Percentiles rank a stretch among this genome's conserved stretches.
phyloP scores from a whole-genome alignment of 2,329 filamentous ascomycete genomes.

The Calcarisporium arbuscula region DNA sequence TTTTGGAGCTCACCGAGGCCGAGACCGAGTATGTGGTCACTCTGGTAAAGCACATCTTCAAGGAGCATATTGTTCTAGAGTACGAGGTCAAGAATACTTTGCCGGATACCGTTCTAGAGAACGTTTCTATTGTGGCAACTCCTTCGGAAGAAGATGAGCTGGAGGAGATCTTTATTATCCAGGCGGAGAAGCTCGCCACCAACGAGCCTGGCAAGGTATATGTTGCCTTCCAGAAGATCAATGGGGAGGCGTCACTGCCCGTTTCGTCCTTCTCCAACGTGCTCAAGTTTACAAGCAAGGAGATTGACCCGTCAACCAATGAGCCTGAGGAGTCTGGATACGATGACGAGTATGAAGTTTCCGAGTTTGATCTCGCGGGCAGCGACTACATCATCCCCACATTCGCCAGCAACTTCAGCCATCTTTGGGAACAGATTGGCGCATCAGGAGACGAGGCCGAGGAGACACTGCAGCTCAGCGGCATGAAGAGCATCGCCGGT shows the following conservation, averaged over 20 bases:
- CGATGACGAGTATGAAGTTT: slow-evolving; percentile 96
- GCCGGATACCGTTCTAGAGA: slow-evolving; percentile 81
- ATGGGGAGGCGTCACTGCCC: slow-evolving; percentile 70
- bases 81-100: slow-evolving; percentile 98
- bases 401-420: slow-evolving; percentile 91
- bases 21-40: slow-evolving; percentile 96
- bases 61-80: slow-evolving; percentile 90
- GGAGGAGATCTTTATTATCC: slow-evolving; percentile 91
- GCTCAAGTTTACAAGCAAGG: slow-evolving; percentile 95
- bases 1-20: slow-evolving; percentile 88
- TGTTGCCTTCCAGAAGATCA: slow-evolving; percentile 83
- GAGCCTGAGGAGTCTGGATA: slow-evolving; percentile 90
- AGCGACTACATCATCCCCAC: slow-evolving; percentile 92
- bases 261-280: slow-evolving; percentile 81
- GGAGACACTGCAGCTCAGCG: slow-evolving; percentile 82
- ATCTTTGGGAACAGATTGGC: slow-evolving; percentile 90
- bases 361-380: slow-evolving; percentile 83
- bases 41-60: slow-evolving; percentile 95
- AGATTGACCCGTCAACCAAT: slow-evolving; percentile 90
- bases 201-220: slow-evolving; percentile 92
- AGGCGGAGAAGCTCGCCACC: slow-evolving; percentile 71
- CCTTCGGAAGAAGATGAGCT: slow-evolving; percentile 76
- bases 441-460: slow-evolving; percentile 83
- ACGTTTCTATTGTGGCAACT: slow-evolving; percentile 76
- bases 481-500: slow-evolving; percentile 90